Base-by-base conservation (phyloP, 139 green algal species). In the Pseudopediastrum boryanum region DNA sequence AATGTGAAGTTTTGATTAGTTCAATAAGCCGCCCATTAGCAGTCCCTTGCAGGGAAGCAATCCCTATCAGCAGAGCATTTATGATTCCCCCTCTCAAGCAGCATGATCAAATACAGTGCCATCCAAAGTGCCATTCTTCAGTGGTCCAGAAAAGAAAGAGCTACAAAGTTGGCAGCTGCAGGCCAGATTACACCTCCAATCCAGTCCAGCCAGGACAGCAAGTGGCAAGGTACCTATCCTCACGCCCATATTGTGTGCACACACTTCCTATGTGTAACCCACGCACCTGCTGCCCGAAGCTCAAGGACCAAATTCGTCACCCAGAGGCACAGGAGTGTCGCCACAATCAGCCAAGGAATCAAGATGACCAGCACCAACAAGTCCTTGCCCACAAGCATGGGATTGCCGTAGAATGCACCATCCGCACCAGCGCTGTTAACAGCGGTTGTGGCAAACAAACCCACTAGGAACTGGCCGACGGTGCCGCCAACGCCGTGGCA, bases 231-330 rank as follows among this genome's bases (percentile, higher is more conserved):
- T n/a, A n/a, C n/a, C n/a, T n/a, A n/a, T n/a, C n/a, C n/a, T n/a
- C n/a, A n/a, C n/a, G n/a, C n/a, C 31, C 54, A 64, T 31, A 36
- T 39, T 8, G 13, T 35, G 16, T 64, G 35, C 7, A 64, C 16
- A 2, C 33, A 64, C 54, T 36, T n/a, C n/a, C n/a, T n/a, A n/a
- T n/a, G n/a, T n/a, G n/a, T 10, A 19, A 19, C 35, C 35, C 10
- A 64, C 62, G 29, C 62, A 71, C 62, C 62, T 19, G 48, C 19
- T 36, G 50, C 64, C 12, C 64, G 64, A 12, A 46, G 21, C 13
- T 33, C 9, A 12, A 72, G 29, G n/a, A 72, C 29, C 12, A 72
- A 36, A 36, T 72, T 23, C 35, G 64, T 72, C 35, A 72, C 21
- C 64, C 31, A 48, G 25, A 72, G 48, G 48, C 48, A 58, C 16